Evolutionary conservation across 305 asterid species (phyloP), one percentile per base, ranked within the genome.

Genomic region (Salvia sclarea): DNA sequence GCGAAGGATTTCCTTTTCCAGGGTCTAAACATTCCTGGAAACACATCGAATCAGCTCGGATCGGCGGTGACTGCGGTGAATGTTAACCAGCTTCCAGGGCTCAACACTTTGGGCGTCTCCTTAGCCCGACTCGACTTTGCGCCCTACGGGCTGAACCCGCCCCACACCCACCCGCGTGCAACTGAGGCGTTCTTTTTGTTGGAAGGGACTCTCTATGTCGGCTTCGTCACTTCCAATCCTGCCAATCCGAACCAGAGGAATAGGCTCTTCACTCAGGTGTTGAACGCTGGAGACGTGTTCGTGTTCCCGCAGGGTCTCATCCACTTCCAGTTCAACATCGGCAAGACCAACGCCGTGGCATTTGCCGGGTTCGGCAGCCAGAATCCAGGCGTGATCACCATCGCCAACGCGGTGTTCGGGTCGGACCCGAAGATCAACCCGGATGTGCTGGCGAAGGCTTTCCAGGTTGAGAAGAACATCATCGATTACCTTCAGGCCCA

Each of bases 141-240:
- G 1, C 63, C 63, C 3, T 55, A 28, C 4, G 61, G 61, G 22
- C n/a, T 55, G 2, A 63, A 72, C 33, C 71, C 71, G 0, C 75
- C 70, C 10, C 70, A 71, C 60, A 54, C 52, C 0, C 76, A 63
- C 57, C 76, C 76, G 9, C 76, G 76, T n/a, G 71, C 71, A 0
- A 14, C 59, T 1, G 76, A 64, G 14, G 9, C 21, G 41, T 72
- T 45, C 17, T 17, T 6, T 0, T 31, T 72, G 7, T 2, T 64
- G 0, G 45, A 72, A 14, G 76, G 76, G 53, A 72, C 24, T 31
- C 67, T 72, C 3, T 60, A 55, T 8, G 72, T 72, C 1, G 76
- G 69, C 0, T 59, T 38, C 45, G 61, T 44, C 31, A 70, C 75
- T 11, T 70, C 75, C 5, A 61, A 70, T 8, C 69, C 55, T 2